A percentile compares a stretch with the other conserved stretches of the same genome.
phyloP scores from a whole-genome alignment of 345 rosid species.

The Hibiscus mutabilis region DNA sequence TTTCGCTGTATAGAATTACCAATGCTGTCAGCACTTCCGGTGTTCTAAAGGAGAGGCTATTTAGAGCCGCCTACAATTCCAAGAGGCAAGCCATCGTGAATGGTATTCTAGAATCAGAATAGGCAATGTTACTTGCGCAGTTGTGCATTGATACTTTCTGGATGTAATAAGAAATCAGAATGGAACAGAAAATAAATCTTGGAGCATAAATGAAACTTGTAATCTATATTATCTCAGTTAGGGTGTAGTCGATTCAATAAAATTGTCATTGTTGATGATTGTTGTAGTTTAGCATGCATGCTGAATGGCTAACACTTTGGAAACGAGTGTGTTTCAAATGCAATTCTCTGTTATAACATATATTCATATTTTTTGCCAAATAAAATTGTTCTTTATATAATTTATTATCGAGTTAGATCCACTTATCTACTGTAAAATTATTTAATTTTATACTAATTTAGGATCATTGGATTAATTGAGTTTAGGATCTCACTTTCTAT shows the following conservation, averaged over 20 bases:
- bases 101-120: conserved; percentile 51
- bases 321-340: not conserved
- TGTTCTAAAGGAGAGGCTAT: conserved; percentile 55
- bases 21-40: conserved; percentile 78
- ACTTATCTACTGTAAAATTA: too few species aligned
- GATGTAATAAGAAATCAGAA: too few species aligned
- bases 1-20: conserved; percentile 41
- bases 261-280: not conserved
- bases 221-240: not conserved
- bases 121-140: too few species aligned
- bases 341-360: not conserved
- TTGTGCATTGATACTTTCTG: too few species aligned
- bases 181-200: not conserved
- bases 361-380: not conserved
- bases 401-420: too few species aligned
- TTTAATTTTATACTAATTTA: too few species aligned
- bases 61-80: conserved; percentile 71
- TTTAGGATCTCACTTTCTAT: too few species aligned
- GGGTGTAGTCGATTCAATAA: not conserved
- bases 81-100: conserved; percentile 73
- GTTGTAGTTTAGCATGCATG: conserved; percentile 3
- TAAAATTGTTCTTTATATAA: not conserved
- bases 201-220: not conserved
- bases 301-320: not conserved
- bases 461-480: too few species aligned